phyloP scores from a whole-genome alignment of 768 basidiomycete species.

The Mycena chlorophos region DNA sequence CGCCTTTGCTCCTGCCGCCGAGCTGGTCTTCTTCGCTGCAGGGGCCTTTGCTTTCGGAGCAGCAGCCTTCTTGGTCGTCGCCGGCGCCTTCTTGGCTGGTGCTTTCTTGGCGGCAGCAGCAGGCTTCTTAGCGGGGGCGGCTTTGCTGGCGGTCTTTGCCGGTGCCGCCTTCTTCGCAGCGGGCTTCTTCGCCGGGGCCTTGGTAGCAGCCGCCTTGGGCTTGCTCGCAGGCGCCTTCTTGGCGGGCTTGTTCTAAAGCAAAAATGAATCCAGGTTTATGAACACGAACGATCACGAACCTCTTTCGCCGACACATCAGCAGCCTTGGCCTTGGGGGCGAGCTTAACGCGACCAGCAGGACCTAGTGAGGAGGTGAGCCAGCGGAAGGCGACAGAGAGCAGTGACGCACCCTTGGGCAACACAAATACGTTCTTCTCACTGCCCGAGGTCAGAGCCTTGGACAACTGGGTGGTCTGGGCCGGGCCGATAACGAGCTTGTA shows the following conservation, averaged over 20 bases:
- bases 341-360: slow-evolving; percentile 72
- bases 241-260: slow-evolving; percentile 43
- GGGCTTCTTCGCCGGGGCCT: slow-evolving; percentile 32
- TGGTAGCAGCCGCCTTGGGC: slow-evolving; percentile 32
- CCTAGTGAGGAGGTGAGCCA: slow-evolving; percentile 34
- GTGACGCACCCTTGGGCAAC: slow-evolving; percentile 76
- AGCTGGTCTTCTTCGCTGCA: slow-evolving; percentile 56
- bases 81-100: slow-evolving; percentile 40
- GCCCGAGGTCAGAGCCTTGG: slow-evolving; percentile 78
- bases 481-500: slow-evolving; percentile 82
- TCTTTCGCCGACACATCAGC: slow-evolving; percentile 54
- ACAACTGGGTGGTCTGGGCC: slow-evolving; percentile 76
- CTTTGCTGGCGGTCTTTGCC: slow-evolving; percentile 32
- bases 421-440: slow-evolving; percentile 80
- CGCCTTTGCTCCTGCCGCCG: neutral
- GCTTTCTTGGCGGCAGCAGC: slow-evolving; percentile 31
- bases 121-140: slow-evolving; percentile 33
- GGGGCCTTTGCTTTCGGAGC: slow-evolving; percentile 20
- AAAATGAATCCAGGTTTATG: slow-evolving; percentile 7
- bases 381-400: slow-evolving; percentile 4
- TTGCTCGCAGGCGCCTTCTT: slow-evolving; percentile 44
- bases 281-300: slow-evolving; percentile 36
- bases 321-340: slow-evolving; percentile 54
- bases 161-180: slow-evolving; percentile 33
- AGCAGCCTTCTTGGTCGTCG: slow-evolving; percentile 50